A percentile compares a stretch with the other conserved stretches of the same genome.
Evolutionary conservation across 1,284 basidiomycete species (phyloP).

Genomic region (Ganoderma leucocontextum): DNA sequence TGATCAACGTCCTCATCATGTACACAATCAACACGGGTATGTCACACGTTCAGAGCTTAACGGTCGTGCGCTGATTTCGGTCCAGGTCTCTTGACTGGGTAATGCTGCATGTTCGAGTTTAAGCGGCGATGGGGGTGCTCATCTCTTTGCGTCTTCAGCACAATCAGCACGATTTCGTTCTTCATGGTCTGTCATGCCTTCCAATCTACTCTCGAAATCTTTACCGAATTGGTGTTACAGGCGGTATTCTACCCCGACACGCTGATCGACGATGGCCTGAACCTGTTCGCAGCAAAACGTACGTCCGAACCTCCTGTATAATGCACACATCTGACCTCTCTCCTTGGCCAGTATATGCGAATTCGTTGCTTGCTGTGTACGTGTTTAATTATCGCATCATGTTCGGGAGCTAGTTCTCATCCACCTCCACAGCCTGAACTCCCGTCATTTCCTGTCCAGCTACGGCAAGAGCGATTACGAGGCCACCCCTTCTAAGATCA

Average conservation of each 20-base stretch:
- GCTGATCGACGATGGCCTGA: conserved; percentile 2
- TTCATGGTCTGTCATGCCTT: not conserved
- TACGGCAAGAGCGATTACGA: conserved; percentile 1
- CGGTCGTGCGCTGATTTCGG: not conserved
- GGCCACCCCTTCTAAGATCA: not conserved
- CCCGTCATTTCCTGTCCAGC: not conserved
- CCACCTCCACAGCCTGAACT: not conserved
- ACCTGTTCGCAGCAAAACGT: not conserved
- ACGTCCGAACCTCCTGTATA: not conserved
- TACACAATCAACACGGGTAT: conserved; percentile 5
- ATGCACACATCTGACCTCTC: not conserved
- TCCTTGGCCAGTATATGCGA: not conserved
- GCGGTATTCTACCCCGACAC: conserved; percentile 4
- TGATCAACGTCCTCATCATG: conserved; percentile 8
- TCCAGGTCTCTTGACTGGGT: not conserved
- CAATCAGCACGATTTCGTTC: conserved; percentile 1
- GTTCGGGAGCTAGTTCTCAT: not conserved
- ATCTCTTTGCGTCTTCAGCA: not conserved
- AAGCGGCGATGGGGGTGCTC: not conserved
- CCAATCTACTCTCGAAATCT: not conserved
- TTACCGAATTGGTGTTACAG: not conserved
- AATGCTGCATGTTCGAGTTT: not conserved
- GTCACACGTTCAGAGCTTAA: not conserved
- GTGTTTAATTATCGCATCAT: not conserved
- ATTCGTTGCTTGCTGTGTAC: not conserved